Conservation (phyloP, 768 basidiomycete species). For the Psilocybe cubensis region DNA sequence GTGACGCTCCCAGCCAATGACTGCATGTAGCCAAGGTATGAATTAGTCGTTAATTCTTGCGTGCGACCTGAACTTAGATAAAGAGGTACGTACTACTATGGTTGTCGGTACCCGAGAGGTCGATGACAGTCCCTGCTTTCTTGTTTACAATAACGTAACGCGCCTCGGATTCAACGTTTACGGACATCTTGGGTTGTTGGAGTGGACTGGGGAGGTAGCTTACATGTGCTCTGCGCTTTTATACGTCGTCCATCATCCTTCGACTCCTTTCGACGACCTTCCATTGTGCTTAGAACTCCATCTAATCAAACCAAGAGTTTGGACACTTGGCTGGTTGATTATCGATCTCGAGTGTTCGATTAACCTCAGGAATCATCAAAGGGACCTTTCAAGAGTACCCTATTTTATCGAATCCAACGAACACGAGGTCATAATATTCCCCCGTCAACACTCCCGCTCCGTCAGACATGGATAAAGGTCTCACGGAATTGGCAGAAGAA, state of each 20-base stretch:
- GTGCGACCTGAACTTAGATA: too few relatives aligned
- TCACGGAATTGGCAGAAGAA: not conserved
- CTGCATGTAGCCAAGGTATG: slow-evolving; percentile 21
- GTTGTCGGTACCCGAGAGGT: slow-evolving; percentile 48
- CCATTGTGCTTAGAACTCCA: slow-evolving; percentile 24
- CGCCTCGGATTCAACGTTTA: not conserved
- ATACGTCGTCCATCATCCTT: not conserved
- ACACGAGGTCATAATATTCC: not conserved
- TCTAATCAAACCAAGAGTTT: slow-evolving; percentile 13
- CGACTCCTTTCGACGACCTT: too few relatives aligned
- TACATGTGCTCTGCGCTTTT: not conserved
- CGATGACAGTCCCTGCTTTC: slow-evolving; percentile 42
- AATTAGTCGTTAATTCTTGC: slow-evolving; percentile 10
- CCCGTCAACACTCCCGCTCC: too few relatives aligned
- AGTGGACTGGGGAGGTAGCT: not conserved
- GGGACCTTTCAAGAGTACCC: too few relatives aligned
- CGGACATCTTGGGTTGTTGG: not conserved
- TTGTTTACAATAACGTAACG: slow-evolving; percentile 41
- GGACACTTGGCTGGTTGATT: not conserved
- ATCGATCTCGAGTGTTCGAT: not conserved
- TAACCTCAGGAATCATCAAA: too few relatives aligned
- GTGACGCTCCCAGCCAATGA: slow-evolving; percentile 45
- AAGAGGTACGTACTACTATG: slow-evolving; percentile 29
- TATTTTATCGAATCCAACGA: too few relatives aligned
- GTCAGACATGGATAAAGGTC: too few relatives aligned